Evolutionary conservation across 2,329 filamentous ascomycete species (phyloP).

Genomic region (Diaporthe australafricana): DNA sequence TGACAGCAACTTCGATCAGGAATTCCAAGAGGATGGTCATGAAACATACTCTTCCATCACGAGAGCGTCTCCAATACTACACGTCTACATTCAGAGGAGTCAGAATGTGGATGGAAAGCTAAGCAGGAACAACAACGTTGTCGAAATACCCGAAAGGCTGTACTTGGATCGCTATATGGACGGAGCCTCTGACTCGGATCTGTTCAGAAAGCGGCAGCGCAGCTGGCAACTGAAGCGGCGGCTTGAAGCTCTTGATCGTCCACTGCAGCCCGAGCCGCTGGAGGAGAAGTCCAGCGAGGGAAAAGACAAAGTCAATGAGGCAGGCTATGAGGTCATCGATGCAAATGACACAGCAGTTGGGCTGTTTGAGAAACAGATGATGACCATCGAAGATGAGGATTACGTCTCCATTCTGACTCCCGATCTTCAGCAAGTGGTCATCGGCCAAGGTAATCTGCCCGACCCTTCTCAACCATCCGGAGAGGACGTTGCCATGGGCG

Average conservation of each 20-base stretch:
- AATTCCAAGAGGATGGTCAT: slow-evolving; percentile 76
- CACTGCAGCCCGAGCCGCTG: not conserved
- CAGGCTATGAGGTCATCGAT: slow-evolving; percentile 33
- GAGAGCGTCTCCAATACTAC: slow-evolving; percentile 84
- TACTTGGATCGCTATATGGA: slow-evolving; percentile 92
- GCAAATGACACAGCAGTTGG: slow-evolving; percentile 10
- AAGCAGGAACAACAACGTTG: slow-evolving; percentile 78
- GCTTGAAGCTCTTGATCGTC: slow-evolving; percentile 63
- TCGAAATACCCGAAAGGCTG: slow-evolving; percentile 83
- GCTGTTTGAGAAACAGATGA: slow-evolving; percentile 28
- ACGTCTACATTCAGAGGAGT: slow-evolving; percentile 89
- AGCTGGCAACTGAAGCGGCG: slow-evolving; percentile 81
- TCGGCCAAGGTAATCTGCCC: slow-evolving; percentile 48
- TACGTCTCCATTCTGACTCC: slow-evolving; percentile 39
- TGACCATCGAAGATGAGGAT: slow-evolving; percentile 32
- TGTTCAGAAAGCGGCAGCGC: slow-evolving; percentile 73
- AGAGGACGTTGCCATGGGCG: slow-evolving; percentile 7
- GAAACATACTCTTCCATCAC: slow-evolving; percentile 78
- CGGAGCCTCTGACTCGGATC: slow-evolving; percentile 66
- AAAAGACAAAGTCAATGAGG: slow-evolving; percentile 19
- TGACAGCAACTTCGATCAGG: slow-evolving; percentile 85
- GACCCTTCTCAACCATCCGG: not conserved
- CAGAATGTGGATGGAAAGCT: slow-evolving; percentile 70
- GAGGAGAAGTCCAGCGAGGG: slow-evolving; percentile 4
- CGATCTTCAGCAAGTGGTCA: slow-evolving; percentile 44